Evolutionary conservation across 129 eudicot genomes (phyloP), one percentile per base, ranked within the genome.

Genomic region (Solidago caesia): DNA sequence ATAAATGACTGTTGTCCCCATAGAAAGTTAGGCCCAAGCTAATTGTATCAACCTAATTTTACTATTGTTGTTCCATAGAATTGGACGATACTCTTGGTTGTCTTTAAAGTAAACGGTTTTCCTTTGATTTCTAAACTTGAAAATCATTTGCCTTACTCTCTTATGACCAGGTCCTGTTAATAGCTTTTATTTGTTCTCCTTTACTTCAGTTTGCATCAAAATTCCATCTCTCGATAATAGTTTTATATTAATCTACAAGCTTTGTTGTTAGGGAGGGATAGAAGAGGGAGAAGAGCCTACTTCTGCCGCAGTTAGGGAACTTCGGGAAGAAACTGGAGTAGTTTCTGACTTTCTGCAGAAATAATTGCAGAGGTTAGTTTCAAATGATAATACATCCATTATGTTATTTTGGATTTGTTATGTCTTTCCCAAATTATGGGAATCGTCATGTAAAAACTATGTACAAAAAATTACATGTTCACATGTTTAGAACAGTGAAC

Each of bases 311-410:
- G 80, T 91, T 56, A 80, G 99, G 80, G 97, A 91, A 68, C 85
- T 94, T 77, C 84, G 87, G 76, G 99, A 94, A 84, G 99, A 94
- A 88, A 94, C 99, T 46, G 99, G 99, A 64, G 85, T 94, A 21
- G 86, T 82, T 61, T 94, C 21, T 21, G 21, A 21, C 21, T 21
- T 21, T 21, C 97, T 71, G 93, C 91, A 79, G 97, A 91, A 82
- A 79, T 94, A 63, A 84, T 94, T 68, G 91, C 92, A 2, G 97
- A 94, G 99, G 99, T 94, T 64, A 45, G 80, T 76, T 57, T 60
- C 41, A 72, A 29, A 41, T 69, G 5, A 68, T 2, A 10, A 47
- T 72, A 33, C 21, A 21, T 21, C 21, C 21, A 21, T 21, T 21
- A 21, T 48, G 60, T 42, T 72, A 44, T 72, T 25, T 43, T 44